Conservation (phyloP, 768 basidiomycete species). For the Tylopilus intermedius region DNA sequence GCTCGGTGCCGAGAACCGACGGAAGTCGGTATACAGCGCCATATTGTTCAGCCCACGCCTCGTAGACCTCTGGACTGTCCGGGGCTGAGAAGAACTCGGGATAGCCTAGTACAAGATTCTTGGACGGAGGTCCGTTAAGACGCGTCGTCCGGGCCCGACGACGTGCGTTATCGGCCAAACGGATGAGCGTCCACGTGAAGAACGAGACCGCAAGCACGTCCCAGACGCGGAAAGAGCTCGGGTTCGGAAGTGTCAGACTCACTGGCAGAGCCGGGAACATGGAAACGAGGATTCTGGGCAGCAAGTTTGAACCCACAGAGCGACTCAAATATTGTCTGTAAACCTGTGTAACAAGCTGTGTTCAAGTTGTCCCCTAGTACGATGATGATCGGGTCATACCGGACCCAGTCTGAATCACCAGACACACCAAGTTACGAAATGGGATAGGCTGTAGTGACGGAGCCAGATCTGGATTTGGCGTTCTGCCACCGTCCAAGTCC, state of each 20-base stretch:
- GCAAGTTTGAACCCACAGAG: no score
- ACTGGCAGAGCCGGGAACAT: background rate
- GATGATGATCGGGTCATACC: no score
- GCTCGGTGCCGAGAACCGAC: constrained; percentile 20
- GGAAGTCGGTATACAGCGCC: constrained; percentile 39
- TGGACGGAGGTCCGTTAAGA: constrained; percentile 40
- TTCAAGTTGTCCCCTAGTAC: no score
- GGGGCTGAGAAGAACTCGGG: constrained; percentile 18
- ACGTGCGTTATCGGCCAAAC: constrained; percentile 4
- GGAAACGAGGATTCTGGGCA: no score
- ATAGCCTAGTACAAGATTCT: constrained; percentile 41
- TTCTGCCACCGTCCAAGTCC: no score
- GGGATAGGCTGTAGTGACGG: no score
- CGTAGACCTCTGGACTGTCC: constrained; percentile 36
- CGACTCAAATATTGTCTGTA: no score
- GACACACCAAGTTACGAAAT: no score
- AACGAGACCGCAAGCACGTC: constrained; percentile 13
- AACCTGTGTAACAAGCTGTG: no score
- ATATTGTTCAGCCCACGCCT: constrained; percentile 36
- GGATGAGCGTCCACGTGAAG: constrained; percentile 15
- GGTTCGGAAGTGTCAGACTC: background rate
- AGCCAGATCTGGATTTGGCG: no score
- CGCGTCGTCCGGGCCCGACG: constrained; percentile 27
- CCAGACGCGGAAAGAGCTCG: background rate
- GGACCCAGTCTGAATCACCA: no score